Evolutionary conservation across 2,329 filamentous ascomycete species (phyloP).

Genomic region (Cladophialophora exuberans): DNA sequence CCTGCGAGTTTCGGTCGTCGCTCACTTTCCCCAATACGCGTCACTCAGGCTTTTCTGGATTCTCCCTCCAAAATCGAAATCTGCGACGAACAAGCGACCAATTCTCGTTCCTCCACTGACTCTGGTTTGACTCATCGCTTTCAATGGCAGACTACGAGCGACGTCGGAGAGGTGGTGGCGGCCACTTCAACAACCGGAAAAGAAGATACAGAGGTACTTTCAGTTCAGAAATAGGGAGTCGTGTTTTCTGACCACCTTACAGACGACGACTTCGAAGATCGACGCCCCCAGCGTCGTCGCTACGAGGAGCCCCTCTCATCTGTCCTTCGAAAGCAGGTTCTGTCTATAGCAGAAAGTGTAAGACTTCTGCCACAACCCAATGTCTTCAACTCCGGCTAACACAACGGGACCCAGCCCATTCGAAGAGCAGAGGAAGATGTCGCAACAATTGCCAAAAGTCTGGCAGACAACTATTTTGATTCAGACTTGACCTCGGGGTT

Average conservation of each 20-base stretch:
- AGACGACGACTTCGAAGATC: slow-evolving; percentile 76
- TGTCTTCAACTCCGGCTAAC: slow-evolving; percentile 3
- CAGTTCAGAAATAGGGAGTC: slow-evolving; percentile 9
- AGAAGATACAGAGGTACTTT: slow-evolving; percentile 74
- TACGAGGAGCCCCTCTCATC: slow-evolving; percentile 73
- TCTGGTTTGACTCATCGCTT: not conserved
- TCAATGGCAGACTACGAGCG: slow-evolving; percentile 60
- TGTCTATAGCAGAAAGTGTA: slow-evolving; percentile 78
- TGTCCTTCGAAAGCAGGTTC: slow-evolving; percentile 75
- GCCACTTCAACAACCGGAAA: slow-evolving; percentile 69
- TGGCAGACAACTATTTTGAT: slow-evolving; percentile 85
- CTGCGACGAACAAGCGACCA: not conserved
- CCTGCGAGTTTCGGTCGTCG: no score
- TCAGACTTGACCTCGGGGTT: slow-evolving; percentile 75
- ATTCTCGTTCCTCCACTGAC: not conserved
- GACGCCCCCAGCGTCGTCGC: slow-evolving; percentile 72
- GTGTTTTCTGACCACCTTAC: slow-evolving; percentile 1
- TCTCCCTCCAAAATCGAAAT: no score
- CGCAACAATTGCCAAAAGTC: slow-evolving; percentile 71
- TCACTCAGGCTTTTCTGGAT: not conserved
- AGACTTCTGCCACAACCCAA: not conserved
- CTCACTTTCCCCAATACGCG: no score
- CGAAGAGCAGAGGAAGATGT: slow-evolving; percentile 80
- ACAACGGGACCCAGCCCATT: slow-evolving; percentile 43
- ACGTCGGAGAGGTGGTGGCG: slow-evolving; percentile 38